Conservation (phyloP, 345 rosid species). For the Psidium friedrichsthalianum region DNA sequence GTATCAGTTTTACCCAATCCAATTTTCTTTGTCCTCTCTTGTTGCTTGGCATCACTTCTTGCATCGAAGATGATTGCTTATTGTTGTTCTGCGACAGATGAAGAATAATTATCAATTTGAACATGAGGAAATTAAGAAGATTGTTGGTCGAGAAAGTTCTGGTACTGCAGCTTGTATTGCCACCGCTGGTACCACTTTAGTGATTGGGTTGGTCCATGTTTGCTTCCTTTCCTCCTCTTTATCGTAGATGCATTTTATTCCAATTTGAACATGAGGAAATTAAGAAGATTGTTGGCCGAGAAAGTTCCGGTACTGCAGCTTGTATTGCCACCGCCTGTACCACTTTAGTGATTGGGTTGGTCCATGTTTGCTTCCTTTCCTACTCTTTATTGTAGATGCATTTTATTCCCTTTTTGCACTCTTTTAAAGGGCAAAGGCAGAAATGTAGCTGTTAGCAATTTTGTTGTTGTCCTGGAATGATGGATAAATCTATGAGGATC, state of each 20-base stretch:
- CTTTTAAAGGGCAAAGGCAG: not conserved
- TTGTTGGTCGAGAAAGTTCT: constrained; percentile 56
- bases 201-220: constrained; percentile 52
- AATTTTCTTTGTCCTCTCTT: not conserved
- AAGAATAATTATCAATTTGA: constrained; percentile 38
- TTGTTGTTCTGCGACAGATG: constrained; percentile 35
- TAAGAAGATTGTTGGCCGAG: constrained; percentile 71
- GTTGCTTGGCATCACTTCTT: not conserved
- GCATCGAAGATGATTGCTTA: not conserved
- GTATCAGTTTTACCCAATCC: not conserved
- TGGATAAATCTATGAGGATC: not conserved
- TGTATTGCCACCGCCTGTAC: constrained; percentile 71
- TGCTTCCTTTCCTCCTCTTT: not conserved
- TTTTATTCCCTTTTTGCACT: not conserved
- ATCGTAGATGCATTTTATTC: too few relatives aligned
- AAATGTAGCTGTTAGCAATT: not conserved
- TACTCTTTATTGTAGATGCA: not conserved
- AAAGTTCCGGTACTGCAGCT: constrained; percentile 32
- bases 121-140: constrained; percentile 63
- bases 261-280: constrained; percentile 57
- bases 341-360: constrained; percentile 71
- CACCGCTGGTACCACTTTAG: constrained; percentile 66
- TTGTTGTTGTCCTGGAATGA: not conserved
- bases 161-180: constrained; percentile 42
- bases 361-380: not conserved